phyloP scores from a whole-genome alignment of 1,139 yeast genomes.

The Kodamaea alishanica region DNA sequence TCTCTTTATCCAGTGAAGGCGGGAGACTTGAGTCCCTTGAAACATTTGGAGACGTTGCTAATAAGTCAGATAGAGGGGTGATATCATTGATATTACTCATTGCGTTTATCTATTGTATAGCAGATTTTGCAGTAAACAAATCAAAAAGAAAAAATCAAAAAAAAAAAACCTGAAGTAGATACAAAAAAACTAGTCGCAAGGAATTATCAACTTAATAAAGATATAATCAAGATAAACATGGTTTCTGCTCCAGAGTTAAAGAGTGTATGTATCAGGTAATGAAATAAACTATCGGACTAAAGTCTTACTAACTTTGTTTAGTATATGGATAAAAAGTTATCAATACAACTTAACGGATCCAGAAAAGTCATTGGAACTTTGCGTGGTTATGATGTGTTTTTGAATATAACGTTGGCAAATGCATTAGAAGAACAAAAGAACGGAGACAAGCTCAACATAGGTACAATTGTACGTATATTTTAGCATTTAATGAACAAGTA shows the following conservation, averaged over 20 bases:
- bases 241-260: conserved; percentile 64
- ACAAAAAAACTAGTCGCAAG: not conserved
- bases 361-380: conserved; percentile 69
- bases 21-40: conserved; percentile 9
- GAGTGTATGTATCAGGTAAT: conserved; percentile 28
- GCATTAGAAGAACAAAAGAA: conserved; percentile 59
- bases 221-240: conserved; percentile 26
- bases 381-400: conserved; percentile 75
- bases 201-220: not conserved
- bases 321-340: conserved; percentile 75
- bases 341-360: conserved; percentile 69
- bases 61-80: conserved; percentile 26
- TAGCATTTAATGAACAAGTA: not conserved
- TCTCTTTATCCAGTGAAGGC: conserved; percentile 8
- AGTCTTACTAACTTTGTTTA: conserved; percentile 27
- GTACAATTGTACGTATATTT: conserved; percentile 43
- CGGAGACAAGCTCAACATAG: conserved; percentile 53
- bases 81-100: conserved; percentile 28
- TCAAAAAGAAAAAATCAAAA: not conserved
- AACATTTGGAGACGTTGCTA: conserved; percentile 21
- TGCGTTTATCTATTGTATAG: not conserved
- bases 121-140: not conserved
- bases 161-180: not conserved
- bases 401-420: conserved; percentile 70
- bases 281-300: not conserved